A percentile compares a stretch with the other conserved stretches of the same genome.
phyloP scores from a whole-genome alignment of 108 stramenopile species.

The Nitzschia palea region DNA sequence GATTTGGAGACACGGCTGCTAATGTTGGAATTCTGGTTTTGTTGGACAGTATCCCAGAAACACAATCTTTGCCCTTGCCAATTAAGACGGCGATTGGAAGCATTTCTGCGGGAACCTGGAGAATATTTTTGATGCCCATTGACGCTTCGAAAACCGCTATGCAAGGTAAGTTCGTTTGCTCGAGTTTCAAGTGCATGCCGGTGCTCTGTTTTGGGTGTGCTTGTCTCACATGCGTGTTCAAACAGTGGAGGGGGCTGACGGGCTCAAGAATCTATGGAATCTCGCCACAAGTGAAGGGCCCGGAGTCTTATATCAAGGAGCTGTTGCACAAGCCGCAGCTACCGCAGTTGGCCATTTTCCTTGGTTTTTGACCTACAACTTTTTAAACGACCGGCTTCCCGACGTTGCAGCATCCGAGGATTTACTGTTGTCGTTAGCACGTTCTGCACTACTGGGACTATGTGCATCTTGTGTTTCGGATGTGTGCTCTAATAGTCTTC shows the following conservation, averaged over 20 bases:
- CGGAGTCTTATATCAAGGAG: constrained; percentile 78
- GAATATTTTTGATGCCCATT: constrained; percentile 90
- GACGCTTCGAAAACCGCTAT: constrained; percentile 95
- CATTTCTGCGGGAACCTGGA: constrained; percentile 81
- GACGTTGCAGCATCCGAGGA: constrained; percentile 53
- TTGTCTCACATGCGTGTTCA: constrained; percentile 83
- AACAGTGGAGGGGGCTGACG: constrained; percentile 84
- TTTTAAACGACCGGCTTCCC: constrained; percentile 65
- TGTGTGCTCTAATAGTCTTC: constrained; percentile 67
- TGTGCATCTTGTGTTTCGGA: constrained; percentile 76
- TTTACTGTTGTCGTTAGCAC: constrained; percentile 62
- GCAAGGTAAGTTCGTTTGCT: constrained; percentile 48
- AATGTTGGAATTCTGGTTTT: constrained; percentile 91
- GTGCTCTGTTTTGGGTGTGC: background rate
- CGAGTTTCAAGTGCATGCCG: too few species aligned
- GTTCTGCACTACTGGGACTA: constrained; percentile 72
- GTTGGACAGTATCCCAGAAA: constrained; percentile 64
- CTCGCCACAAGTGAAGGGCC: constrained; percentile 50
- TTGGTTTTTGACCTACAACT: constrained; percentile 82
- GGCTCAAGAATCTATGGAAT: constrained; percentile 44
- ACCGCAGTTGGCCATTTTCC: constrained; percentile 80
- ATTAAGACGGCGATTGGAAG: constrained; percentile 75
- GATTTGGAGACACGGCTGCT: constrained; percentile 97
- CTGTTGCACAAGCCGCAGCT: constrained; percentile 79
- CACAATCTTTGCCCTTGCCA: constrained; percentile 62